Conservation (phyloP, 2,329 filamentous ascomycete genomes). For the Fusarium sp. region DNA sequence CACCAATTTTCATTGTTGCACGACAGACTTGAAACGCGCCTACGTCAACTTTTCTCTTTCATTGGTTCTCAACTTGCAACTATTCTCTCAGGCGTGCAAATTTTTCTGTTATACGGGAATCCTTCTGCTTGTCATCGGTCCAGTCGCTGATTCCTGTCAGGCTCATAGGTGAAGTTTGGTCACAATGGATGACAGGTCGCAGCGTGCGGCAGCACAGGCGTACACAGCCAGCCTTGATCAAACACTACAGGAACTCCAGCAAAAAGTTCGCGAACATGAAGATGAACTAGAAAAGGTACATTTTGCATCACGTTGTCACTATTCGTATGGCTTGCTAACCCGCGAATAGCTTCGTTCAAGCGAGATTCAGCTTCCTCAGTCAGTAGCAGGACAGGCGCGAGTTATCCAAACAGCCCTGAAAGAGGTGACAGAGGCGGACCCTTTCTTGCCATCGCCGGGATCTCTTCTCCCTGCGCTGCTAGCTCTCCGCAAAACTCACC, state of each 20-base stretch:
- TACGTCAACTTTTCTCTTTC: not conserved
- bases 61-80: constrained; percentile 4
- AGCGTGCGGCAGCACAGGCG: constrained; percentile 47
- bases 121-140: not conserved
- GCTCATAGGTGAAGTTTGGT: not conserved
- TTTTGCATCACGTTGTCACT: not conserved
- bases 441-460: constrained; percentile 75
- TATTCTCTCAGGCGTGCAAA: constrained; percentile 1
- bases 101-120: not conserved
- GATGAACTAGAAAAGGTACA: constrained; percentile 63
- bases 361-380: constrained; percentile 45
- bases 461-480: constrained; percentile 81
- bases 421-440: constrained; percentile 71
- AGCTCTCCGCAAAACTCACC: constrained; percentile 77
- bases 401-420: constrained; percentile 77
- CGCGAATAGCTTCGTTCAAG: constrained; percentile 50
- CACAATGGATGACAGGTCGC: constrained; percentile 48
- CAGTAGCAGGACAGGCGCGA: constrained; percentile 52
- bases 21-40: constrained; percentile 5
- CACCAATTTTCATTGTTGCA: not conserved
- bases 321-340: constrained; percentile 7
- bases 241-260: constrained; percentile 77
- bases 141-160: not conserved
- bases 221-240: constrained; percentile 71
- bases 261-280: constrained; percentile 69